Evolutionary conservation across 2,329 filamentous ascomycete species (phyloP), one percentile per base, ranked within the genome.

Genomic region (Pestalotiopsis sp.): DNA sequence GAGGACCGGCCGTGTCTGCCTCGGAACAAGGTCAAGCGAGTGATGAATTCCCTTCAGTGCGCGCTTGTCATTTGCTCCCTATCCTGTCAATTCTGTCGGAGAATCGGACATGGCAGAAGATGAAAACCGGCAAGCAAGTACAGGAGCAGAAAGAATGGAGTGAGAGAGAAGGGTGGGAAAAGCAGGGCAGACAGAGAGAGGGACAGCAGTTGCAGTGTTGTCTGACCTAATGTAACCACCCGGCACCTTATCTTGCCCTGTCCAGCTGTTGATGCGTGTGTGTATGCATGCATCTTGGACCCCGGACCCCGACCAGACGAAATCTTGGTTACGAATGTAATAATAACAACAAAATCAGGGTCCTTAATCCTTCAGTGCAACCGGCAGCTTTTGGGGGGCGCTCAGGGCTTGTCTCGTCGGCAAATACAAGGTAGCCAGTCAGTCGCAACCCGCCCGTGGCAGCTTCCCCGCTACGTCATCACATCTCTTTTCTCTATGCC

Each of bases 271-370:
- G 23, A 23, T 23, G 23, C 23, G 23, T 23, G 23, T 4, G 3
- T n/a, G 17, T 20, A 20, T 23, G n/a, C 17, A 17, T 52, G 45
- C 13, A 20, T 20, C 45, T 52, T 52, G 45, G 45, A 52, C 17
- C 14, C 17, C 45, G 31, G 31, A 36, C 31, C 31, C 31, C 31
- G 31, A 36, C 45, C 9, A 52, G 13, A 49, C 45, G 17, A 52
- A 52, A 52, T 52, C 61, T 64, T 64, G 61, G 41, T 49, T 64
- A 14, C 23, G 20, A 7, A 20, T 59, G 36, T 38, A 70, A n/a
- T 9, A 52, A 9, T 52, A 11, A 74, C 71, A 70, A 36, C 71
- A 70, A 36, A 36, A 68, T 72, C 72, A 73, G 72, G 72, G 72
- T 71, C 72, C 71, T 73, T 72, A 69, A 69, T 45, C 38, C 36